Evolutionary conservation across 345 rosid species (phyloP).

Genomic region (Erucastrum elatum): DNA sequence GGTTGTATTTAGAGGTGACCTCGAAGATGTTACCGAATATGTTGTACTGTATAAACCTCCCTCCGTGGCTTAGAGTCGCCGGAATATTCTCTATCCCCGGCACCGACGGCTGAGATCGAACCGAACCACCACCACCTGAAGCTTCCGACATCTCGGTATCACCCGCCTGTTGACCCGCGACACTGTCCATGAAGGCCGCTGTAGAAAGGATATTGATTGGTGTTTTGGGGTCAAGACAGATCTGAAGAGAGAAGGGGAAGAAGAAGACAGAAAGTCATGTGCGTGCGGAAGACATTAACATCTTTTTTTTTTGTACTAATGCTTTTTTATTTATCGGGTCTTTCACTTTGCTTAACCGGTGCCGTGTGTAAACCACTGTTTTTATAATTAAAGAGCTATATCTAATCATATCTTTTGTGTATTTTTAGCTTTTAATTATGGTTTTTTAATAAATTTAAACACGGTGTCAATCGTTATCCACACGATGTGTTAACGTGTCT

Average conservation of each 20-base stretch:
- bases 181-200: conserved; percentile 47
- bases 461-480: not conserved
- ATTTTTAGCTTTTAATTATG: not conserved
- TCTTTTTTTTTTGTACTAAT: not conserved
- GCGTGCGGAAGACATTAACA: conserved; percentile 8
- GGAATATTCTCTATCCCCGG: conserved; percentile 74
- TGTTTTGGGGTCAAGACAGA: conserved; percentile 33
- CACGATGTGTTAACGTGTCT: not conserved
- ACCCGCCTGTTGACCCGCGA: conserved; percentile 48
- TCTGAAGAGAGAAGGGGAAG: conserved; percentile 18
- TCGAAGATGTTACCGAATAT: conserved; percentile 95
- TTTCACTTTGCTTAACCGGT: conserved; percentile 35
- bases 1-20: conserved; percentile 95
- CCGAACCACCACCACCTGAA: conserved; percentile 28
- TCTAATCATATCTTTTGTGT: not conserved
- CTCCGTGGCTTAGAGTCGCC: conserved; percentile 88
- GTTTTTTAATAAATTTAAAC: not conserved
- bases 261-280: conserved; percentile 22
- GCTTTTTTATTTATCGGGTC: conserved; percentile 15
- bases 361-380: not conserved
- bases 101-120: conserved; percentile 37
- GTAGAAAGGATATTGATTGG: conserved; percentile 10
- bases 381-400: not conserved
- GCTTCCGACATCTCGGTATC: conserved; percentile 88
- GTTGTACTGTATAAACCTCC: conserved; percentile 89